Evolutionary conservation across 345 rosid species (phyloP).

Genomic region (Arabis alpina): DNA sequence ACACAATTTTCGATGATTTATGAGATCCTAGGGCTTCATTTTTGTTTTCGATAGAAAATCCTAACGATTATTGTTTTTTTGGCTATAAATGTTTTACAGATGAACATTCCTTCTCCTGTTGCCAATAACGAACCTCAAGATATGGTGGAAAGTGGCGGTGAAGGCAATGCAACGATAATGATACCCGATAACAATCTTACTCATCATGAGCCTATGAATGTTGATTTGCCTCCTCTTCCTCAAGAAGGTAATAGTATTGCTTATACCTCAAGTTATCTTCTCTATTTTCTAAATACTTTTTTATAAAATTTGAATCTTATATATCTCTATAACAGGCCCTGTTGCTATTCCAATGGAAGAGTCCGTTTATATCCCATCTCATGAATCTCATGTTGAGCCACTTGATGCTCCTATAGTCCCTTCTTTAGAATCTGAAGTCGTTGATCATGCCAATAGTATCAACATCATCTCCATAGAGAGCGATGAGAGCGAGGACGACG

Average conservation of each 20-base stretch:
- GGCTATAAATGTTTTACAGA: no score
- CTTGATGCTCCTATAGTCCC: no score
- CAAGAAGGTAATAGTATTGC: slow-evolving; percentile 14
- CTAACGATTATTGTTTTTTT: no score
- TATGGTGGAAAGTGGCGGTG: slow-evolving; percentile 17
- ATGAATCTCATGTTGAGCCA: no score
- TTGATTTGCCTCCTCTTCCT: slow-evolving; percentile 5
- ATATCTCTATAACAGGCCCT: not conserved
- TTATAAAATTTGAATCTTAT: not conserved
- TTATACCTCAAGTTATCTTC: not conserved
- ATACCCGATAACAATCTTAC: not conserved
- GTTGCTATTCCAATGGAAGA: no score
- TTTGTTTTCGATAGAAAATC: no score
- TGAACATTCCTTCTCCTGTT: no score
- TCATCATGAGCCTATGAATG: not conserved
- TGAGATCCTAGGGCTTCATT: no score
- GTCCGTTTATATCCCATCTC: no score
- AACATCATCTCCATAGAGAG: slow-evolving; percentile 5
- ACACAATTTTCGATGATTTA: no score
- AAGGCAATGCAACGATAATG: slow-evolving; percentile 14
- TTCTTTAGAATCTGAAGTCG: no score
- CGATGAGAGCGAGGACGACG: not conserved
- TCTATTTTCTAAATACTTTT: not conserved
- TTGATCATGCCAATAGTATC: no score
- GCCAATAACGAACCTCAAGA: not conserved